phyloP scores from a whole-genome alignment of 805 yeast species.

The Zygosaccharomyces gambellarensis region DNA sequence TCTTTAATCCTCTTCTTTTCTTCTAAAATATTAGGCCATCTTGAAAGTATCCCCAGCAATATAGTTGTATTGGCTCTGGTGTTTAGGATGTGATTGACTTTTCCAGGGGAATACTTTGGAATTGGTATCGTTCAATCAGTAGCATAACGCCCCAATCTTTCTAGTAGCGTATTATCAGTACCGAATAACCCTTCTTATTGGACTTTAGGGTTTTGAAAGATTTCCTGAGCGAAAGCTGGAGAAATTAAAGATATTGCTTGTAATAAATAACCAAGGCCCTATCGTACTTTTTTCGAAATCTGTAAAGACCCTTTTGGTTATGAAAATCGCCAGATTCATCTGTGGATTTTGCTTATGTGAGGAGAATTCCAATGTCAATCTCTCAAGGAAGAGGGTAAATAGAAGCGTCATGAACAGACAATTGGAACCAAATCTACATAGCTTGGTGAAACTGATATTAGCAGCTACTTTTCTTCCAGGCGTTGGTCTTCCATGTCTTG shows the following conservation, averaged over 20 bases:
- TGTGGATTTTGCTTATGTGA: not conserved
- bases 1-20: conserved; percentile 1
- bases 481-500: no score
- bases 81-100: not conserved
- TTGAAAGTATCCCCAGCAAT: not conserved
- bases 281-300: no score
- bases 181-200: no score
- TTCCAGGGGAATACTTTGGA: not conserved
- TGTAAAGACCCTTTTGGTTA: not conserved
- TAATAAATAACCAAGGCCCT: no score
- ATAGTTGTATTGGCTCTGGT: not conserved
- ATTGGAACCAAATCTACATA: not conserved
- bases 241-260: no score
- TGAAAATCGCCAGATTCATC: not conserved
- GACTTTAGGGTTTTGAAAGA: no score
- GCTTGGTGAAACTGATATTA: not conserved
- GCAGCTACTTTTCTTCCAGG: no score
- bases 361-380: no score
- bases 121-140: no score
- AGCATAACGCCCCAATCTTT: no score
- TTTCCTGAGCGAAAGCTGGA: no score
- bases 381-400: not conserved
- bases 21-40: not conserved
- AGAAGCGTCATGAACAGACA: not conserved
- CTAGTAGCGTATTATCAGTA: no score